Conservation (phyloP, 2,329 filamentous ascomycete genomes). For the Chaetothyriales sp. region DNA sequence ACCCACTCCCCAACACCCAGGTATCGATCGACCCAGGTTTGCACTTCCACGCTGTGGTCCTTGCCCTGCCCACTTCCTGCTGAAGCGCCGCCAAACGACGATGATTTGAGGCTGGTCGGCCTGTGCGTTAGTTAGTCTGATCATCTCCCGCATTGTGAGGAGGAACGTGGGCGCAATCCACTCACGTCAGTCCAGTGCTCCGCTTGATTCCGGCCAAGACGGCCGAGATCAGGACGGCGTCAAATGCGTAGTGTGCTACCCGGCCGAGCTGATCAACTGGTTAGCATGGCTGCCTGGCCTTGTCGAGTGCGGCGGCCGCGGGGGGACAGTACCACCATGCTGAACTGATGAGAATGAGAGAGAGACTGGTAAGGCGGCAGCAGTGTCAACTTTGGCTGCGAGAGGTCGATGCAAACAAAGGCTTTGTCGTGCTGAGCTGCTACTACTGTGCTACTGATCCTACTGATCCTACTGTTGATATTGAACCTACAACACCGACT, state of each 20-base stretch:
- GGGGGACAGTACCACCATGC: conserved; percentile 26
- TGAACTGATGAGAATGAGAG: conserved; percentile 9
- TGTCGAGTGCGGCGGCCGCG: neutral
- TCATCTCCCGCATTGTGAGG: conserved; percentile 25
- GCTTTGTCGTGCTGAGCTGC: too few relatives aligned
- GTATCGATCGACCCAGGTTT: conserved; percentile 85
- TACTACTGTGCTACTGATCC: too few relatives aligned
- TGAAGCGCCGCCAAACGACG: conserved; percentile 55
- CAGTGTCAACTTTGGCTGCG: too few relatives aligned
- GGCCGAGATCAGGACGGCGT: conserved; percentile 87
- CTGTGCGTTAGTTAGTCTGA: conserved; percentile 19
- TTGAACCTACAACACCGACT: too few relatives aligned
- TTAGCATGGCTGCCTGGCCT: neutral
- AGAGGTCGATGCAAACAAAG: too few relatives aligned
- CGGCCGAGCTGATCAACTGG: conserved; percentile 59
- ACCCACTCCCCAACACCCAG: conserved; percentile 92
- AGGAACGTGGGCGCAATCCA: conserved; percentile 21
- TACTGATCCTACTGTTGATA: too few relatives aligned
- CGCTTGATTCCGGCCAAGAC: conserved; percentile 95
- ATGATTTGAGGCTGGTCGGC: conserved; percentile 65
- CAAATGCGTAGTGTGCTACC: conserved; percentile 88
- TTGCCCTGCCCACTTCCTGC: neutral
- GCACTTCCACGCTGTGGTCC: conserved; percentile 30
- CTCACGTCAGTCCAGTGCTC: conserved; percentile 94
- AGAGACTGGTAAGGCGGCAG: neutral